phyloP scores from a whole-genome alignment of 257 asterid genomes.

The Solanum paucissectum region DNA sequence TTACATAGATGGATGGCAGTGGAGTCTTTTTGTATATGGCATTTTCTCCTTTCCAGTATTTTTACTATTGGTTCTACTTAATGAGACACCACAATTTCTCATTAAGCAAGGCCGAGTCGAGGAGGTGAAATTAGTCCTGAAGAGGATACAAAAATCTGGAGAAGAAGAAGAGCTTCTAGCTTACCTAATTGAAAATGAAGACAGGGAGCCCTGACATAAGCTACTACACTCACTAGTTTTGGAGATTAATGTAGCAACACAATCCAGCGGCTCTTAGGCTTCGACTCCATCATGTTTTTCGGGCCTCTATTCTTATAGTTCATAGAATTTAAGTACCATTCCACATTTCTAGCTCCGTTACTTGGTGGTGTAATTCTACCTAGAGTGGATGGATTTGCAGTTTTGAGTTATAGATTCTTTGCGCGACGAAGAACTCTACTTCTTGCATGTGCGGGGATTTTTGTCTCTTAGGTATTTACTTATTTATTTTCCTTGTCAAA shows the following conservation, averaged over 20 bases:
- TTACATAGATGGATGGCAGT: neutral
- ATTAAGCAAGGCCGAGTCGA: too few relatives aligned
- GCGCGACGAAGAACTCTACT: neutral
- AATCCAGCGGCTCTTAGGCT: neutral
- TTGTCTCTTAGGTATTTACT: neutral
- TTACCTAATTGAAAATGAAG: neutral
- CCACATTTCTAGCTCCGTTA: neutral
- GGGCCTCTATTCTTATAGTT: neutral
- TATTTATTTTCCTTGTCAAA: neutral
- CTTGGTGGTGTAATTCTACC: neutral
- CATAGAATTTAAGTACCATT: neutral
- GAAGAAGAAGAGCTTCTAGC: neutral
- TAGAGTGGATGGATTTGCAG: neutral
- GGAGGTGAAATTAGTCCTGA: neutral
- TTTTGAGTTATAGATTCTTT: neutral
- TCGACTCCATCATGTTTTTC: neutral
- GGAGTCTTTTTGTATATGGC: neutral
- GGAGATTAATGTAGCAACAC: neutral
- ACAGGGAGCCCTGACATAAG: neutral
- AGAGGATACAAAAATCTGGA: neutral
- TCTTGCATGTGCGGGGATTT: neutral
- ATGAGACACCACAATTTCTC: neutral
- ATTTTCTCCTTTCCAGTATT: too few relatives aligned
- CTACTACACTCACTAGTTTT: neutral
- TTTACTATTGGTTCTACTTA: neutral